These are phyloP conservation scores for Lactifluus volemus DNA, from an alignment of 768 basidiomycete species.

Conservation along the genomic window DNA sequence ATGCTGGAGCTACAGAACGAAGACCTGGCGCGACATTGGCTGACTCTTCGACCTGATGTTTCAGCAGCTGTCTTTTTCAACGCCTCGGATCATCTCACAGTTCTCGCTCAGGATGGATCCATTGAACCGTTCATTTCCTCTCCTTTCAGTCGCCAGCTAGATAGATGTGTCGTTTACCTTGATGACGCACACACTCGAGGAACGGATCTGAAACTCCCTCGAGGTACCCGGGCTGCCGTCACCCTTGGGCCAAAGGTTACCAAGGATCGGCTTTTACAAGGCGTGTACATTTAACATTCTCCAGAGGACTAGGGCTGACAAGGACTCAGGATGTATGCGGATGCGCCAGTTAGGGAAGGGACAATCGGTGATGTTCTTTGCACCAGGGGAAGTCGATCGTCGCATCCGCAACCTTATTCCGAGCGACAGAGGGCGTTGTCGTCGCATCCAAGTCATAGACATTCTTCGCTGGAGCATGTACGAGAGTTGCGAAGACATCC, in stretches of 20 bases:
- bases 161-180: conserved; percentile 39
- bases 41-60: conserved; percentile 24
- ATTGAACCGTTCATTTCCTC: conserved; percentile 32
- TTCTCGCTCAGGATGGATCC: conserved; percentile 24
- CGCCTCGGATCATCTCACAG: conserved; percentile 24
- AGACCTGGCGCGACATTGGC: conserved; percentile 27
- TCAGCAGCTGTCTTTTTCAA: conserved; percentile 36
- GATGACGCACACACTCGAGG: conserved; percentile 47
- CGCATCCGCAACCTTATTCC: conserved; percentile 2
- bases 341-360: no score
- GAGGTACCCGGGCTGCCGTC: conserved; percentile 31
- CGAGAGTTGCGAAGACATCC: conserved; percentile 14
- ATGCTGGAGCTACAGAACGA: no score
- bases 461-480: conserved; percentile 16
- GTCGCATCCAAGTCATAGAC: not conserved
- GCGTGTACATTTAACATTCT: conserved; percentile 20
- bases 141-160: conserved; percentile 11
- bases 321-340: not conserved
- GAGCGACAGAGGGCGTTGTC: not conserved
- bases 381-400: conserved; percentile 11
- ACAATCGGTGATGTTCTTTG: no score
- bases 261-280: conserved; percentile 46
- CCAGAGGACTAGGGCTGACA: not conserved
- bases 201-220: conserved; percentile 44
- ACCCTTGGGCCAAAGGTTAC: conserved; percentile 26